Evolutionary conservation across 1,284 basidiomycete genomes (phyloP), one percentile per base, ranked within the genome.

Genomic region (Porodaedalea pini): DNA sequence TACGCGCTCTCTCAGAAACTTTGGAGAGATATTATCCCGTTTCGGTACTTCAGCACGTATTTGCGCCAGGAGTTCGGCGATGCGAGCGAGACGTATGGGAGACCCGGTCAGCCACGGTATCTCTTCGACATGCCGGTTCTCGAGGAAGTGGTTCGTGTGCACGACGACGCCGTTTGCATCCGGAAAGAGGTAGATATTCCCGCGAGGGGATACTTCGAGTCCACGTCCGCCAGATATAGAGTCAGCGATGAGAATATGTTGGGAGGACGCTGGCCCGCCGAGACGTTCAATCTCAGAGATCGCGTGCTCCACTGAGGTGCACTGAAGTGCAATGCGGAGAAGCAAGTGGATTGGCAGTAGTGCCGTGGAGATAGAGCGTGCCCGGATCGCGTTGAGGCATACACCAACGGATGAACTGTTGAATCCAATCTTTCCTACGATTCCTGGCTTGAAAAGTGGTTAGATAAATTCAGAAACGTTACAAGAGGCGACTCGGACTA

Each of bases 381-480:
- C 68, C 34, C 70, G 67, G 56, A 73, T 74, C 15, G 71, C 72
- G 62, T 74, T 74, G 57, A 74, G 60, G 54, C 69, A 70, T 5
- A 72, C 69, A 27, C 70, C 70, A 31, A 73, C 68, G 2, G 71
- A 72, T 6, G 63, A 54, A 2, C 68, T 65, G 61, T 73, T 73
- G 65, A 71, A 72, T 0, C 72, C 72, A 43, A 74, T 73, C 61
- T 74, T 74, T 15, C 72, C 72, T 10, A 74, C 67, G 48, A 74
- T 73, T 7, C 72, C 72, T 4, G 71, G 68, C 71, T 73, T 34
- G 15, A 8, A 7, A 15, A 19, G 21, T 5, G 17, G 1, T 17
- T 5, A 1, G 1, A 21, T 11, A 36, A n/a, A n/a, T 8, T 36
- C 10, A 36, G 34, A 11, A 36, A 2, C 10, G n/a, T 3, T 11